Base-by-base conservation (phyloP, 2,329 filamentous ascomycete species). In the Aureobasidium sp. region DNA sequence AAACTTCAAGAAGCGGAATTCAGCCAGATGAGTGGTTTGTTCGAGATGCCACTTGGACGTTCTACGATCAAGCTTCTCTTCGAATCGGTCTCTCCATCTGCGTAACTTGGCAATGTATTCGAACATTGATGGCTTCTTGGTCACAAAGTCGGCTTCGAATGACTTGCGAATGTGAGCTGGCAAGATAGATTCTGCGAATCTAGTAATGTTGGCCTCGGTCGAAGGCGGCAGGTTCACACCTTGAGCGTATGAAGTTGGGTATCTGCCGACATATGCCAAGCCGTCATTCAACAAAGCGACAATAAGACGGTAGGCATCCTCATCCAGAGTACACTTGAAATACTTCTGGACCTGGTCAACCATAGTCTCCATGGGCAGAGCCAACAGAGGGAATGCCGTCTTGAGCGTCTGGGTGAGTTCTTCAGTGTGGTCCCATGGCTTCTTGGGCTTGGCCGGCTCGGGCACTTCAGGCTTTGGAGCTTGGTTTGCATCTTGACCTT, bases 321-420 rank as follows among this genome's bases (percentile, higher is more conserved):
- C 94, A 69, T 99, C 94, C 0, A 93, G 93, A 14, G 93, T 93
- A 69, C 94, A 97, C 77, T 99, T 99, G 83, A 99, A 99, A 76
- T 97, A 89, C 80, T 97, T 97, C 74, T 94, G 89, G 63, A 99
- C 96, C 75, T 97, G 93, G 72, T 99, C 94, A 34, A 97, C 92
- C 91, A 97, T 99, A 0, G 93, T 96, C 77, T 99, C 94, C 94
- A 99, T 97, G 0, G 93, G 97, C 47, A 97, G 79, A 10, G 95
- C 94, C 68, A 99, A 83, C 21, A 99, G 82, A 29, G 94, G 94
- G 80, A 97, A 99, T 0, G 93, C 92, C 7, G 94, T 97, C 80
- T 99, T 97, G 59, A 99, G 85, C 34, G 91, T 89, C 37, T 91
- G 89, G 82, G 96, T 91, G 64, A 99, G 91, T 72, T 97, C 92